These are phyloP conservation scores for Astrothelium macrocarpum DNA, from an alignment of 495 filamentous ascomycete species.

Conservation along the genomic window DNA sequence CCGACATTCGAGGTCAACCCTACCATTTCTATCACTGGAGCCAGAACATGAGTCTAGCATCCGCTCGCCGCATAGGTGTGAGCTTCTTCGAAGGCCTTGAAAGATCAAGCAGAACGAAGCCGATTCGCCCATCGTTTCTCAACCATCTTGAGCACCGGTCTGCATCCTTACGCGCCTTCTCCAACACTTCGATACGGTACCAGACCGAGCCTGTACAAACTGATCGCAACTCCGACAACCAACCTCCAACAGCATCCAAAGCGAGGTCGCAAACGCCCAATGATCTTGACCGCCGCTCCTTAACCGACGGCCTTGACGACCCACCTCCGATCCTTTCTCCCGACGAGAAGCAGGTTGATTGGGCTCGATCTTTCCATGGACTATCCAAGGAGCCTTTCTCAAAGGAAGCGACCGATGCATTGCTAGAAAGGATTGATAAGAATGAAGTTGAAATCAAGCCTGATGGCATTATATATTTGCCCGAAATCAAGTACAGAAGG, in stretches of 20 bases:
- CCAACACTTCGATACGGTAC: not conserved
- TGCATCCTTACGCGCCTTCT: not conserved
- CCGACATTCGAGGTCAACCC: not conserved
- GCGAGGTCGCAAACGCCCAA: constrained; percentile 4
- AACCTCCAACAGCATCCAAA: constrained; percentile 3
- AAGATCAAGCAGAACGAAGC: not conserved
- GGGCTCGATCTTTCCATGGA: constrained; percentile 88
- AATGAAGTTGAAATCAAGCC: constrained; percentile 93
- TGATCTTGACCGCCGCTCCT: constrained; percentile 24
- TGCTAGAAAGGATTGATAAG: constrained; percentile 55
- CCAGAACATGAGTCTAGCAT: not conserved
- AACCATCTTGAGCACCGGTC: not conserved
- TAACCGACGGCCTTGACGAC: constrained; percentile 48
- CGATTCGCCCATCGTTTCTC: not conserved
- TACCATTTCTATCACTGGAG: not conserved
- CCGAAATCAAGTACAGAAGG: constrained; percentile 95
- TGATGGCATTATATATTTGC: constrained; percentile 91
- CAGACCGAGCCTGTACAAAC: constrained; percentile 5
- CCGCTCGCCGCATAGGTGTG: not conserved
- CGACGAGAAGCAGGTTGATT: constrained; percentile 59
- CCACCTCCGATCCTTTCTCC: constrained; percentile 39
- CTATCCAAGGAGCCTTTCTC: constrained; percentile 67
- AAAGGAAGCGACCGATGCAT: constrained; percentile 59
- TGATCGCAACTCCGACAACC: not conserved
- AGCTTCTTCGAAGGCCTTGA: not conserved